Evolutionary conservation across 495 filamentous ascomycete species (phyloP), one percentile per base, ranked within the genome.

Genomic region (Hypoxylon subgilvum): DNA sequence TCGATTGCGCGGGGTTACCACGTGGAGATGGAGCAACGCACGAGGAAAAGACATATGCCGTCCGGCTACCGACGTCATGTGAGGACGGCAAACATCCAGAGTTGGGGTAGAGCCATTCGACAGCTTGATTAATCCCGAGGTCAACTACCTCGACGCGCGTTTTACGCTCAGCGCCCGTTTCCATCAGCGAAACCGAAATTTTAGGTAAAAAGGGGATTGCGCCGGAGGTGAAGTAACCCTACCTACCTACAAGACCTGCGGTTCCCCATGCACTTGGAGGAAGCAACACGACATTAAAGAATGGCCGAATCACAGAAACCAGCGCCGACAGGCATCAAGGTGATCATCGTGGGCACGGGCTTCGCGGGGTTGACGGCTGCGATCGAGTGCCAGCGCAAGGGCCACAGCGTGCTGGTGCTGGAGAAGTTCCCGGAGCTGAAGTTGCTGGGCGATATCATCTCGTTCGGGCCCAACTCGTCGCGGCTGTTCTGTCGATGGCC

Each of bases 331-430:
- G 79, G 79, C 41, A 83, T 87, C 55, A 74, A 74, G 17, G 79
- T 86, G 21, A 67, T 86, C 10, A 76, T 86, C 45, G 79, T 86
- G 30, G 85, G 83, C 14, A 79, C 76, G 6, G 83, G 84, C 30
- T 84, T 86, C 36, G 85, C 79, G 21, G 84, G 84, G 8, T 73
- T 86, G 9, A 81, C 82, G 0, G 82, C 83, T 1, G 82, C 82
- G 28, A 82, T 87, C 47, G 84, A 88, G 68, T 84, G 82, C 50
- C 69, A 79, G 30, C 77, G 82, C 36, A 84, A 88, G 66, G 86
- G 85, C 3, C 83, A 87, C 56, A 68, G 62, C 23, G 86, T 86
- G 18, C 51, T 71, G 16, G 64, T 85, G 9, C 70, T 83, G 22
- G 83, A 85, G 64, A 75, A 77, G 36, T 73, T 72, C 44, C 70